Conservation (phyloP, 805 yeast genomes). For the Jamesozyma rosinii region DNA sequence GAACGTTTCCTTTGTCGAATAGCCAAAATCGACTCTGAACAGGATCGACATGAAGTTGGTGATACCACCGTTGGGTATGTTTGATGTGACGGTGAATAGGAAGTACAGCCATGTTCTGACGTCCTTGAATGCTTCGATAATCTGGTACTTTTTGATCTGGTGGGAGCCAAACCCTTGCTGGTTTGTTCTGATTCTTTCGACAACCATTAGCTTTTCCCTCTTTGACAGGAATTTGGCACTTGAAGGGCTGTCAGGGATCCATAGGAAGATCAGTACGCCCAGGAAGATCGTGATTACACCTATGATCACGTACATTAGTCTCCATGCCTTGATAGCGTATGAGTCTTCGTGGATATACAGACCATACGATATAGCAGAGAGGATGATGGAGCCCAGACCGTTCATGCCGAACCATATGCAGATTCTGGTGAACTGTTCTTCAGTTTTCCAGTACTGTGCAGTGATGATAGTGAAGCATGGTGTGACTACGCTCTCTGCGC, state of each 20-base stretch:
- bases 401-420: constrained; percentile 38
- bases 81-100: constrained; percentile 33
- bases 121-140: constrained; percentile 43
- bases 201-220: constrained; percentile 39
- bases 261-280: constrained; percentile 39
- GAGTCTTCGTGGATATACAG: constrained; percentile 32
- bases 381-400: constrained; percentile 41
- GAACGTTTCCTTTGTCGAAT: constrained; percentile 33
- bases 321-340: constrained; percentile 48
- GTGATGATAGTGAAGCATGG: constrained; percentile 52
- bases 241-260: constrained; percentile 50
- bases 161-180: constrained; percentile 52
- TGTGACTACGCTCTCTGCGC: constrained; percentile 44
- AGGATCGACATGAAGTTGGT: constrained; percentile 41
- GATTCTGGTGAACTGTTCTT: constrained; percentile 37
- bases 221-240: constrained; percentile 36
- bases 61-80: constrained; percentile 48
- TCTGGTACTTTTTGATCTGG: constrained; percentile 46
- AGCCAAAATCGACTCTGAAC: constrained; percentile 36
- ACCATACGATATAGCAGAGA: constrained; percentile 50
- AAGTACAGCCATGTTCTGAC: constrained; percentile 41
- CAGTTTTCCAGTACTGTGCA: constrained; percentile 47
- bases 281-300: constrained; percentile 50
- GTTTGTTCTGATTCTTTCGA: constrained; percentile 44
- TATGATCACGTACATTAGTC: constrained; percentile 45